Base-by-base conservation (phyloP, 2,329 filamentous ascomycete genomes). In the Arthrinium puccinioides region DNA sequence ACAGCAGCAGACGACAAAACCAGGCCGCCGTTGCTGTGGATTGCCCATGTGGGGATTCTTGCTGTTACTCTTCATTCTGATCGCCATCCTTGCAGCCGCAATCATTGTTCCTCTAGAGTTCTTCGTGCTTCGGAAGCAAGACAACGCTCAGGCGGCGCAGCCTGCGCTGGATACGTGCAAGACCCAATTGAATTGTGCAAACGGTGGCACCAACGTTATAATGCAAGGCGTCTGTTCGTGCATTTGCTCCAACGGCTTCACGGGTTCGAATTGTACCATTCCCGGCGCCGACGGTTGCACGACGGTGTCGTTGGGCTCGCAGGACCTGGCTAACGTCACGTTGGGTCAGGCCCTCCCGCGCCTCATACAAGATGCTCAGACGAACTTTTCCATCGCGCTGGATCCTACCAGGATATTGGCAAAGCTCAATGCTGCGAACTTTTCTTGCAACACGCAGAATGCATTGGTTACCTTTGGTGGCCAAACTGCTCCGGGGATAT, bases 191-290 rank as follows among this genome's bases (percentile, higher is more conserved):
- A 70, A 68, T 0, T 96, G 90, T 53, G 64, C 74, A 36, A 95
- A 97, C 46, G 87, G 87, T 9, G 90, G 90, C 20, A 79, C 81
- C 14, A 88, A 81, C 38, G 74, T 90, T 13, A 61, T 87, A 15
- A 76, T 73, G 13, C 68, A 76, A 39, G 74, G 76, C 4, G 66
- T 73, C 15, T 97, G 90, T 62, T 82, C 82, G 10, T 98, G 90
- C 56, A 78, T 96, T 29, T 98, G 90, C 60, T 79, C 82, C 16
- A 88, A 92, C 50, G 87, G 89, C 2, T 97, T 90, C 56, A 89
- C 84, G 0, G 72, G 74, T 11, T 60, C 63, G 16, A 66, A 72
- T 41, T 79, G 75, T 52, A 68, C 66, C 5, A 56, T 60, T 18
- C 55, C 61, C 2, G 67, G 66, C 33, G 57, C 66, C 1, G 59